A percentile compares a stretch with the other conserved stretches of the same genome.
Conservation (phyloP, 2,329 filamentous ascomycete species). For the Truncatella angustata region DNA sequence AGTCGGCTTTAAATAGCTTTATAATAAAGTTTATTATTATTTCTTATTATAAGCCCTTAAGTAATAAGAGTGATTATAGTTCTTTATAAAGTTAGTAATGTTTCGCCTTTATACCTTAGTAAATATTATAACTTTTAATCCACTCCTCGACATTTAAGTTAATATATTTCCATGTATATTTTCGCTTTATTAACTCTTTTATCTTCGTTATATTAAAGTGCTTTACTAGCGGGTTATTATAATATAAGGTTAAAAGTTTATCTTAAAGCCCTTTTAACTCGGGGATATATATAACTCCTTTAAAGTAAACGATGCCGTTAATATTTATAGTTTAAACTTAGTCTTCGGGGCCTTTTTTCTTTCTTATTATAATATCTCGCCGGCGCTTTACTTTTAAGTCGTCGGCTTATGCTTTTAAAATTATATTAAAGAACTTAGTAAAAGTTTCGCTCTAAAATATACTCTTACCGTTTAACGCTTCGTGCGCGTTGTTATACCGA, state of each 20-base stretch:
- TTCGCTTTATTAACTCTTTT: not conserved
- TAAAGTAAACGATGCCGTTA: not conserved
- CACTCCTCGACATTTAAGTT: not conserved
- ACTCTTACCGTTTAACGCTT: not conserved
- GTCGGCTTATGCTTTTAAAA: not conserved
- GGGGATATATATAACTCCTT: not conserved
- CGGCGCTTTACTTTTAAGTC: not conserved
- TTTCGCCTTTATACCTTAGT: not conserved
- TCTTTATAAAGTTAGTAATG: not conserved
- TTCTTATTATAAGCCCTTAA: not conserved
- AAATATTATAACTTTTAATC: not conserved
- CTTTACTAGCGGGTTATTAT: not conserved
- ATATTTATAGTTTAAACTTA: not conserved
- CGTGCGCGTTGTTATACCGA: not conserved
- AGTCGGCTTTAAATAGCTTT: not conserved
- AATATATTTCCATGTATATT: not conserved
- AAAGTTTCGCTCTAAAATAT: not conserved
- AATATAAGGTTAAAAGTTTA: not conserved
- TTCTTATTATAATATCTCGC: not conserved
- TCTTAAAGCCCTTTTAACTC: not conserved
- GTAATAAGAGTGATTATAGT: not conserved
- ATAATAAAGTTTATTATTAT: conserved; percentile 1
- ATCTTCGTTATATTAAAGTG: not conserved
- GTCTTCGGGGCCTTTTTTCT: not conserved
- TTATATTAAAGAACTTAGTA: not conserved